phyloP scores from a whole-genome alignment of 2,329 filamentous ascomycete genomes.

The Alternaria ethzedia region DNA sequence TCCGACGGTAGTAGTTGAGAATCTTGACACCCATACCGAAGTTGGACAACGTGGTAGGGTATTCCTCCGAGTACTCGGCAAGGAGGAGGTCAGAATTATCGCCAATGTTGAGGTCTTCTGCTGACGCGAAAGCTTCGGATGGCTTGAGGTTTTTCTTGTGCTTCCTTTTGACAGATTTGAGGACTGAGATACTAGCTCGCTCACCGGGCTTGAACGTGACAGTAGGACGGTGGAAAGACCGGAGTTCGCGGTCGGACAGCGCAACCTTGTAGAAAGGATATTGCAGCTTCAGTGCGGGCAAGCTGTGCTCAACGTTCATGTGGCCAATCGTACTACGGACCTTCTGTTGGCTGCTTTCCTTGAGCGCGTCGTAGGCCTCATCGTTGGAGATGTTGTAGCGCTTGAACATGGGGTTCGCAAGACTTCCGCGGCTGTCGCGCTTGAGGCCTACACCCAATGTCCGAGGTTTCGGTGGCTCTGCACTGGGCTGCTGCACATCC shows the following conservation, averaged over 20 bases:
- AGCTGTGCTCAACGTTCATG: conserved; percentile 90
- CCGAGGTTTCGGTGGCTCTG: conserved; percentile 64
- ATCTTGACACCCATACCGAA: conserved; percentile 97
- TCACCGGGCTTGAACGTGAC: conserved; percentile 75
- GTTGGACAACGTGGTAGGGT: conserved; percentile 88
- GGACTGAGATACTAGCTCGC: conserved; percentile 74
- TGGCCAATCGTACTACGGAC: conserved; percentile 91
- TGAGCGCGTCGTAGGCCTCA: conserved; percentile 91
- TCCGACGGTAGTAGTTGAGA: conserved; percentile 94
- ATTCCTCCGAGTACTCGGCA: conserved; percentile 95
- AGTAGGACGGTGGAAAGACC: conserved; percentile 84
- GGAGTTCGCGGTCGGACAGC: conserved; percentile 71
- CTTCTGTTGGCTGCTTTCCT: conserved; percentile 96
- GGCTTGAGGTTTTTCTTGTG: conserved; percentile 79
- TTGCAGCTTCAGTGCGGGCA: conserved; percentile 88
- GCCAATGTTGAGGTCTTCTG: conserved; percentile 81
- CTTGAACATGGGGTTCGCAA: conserved; percentile 75
- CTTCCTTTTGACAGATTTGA: conserved; percentile 74
- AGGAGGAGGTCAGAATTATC: conserved; percentile 90
- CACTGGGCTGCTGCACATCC: conserved; percentile 73
- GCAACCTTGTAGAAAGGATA: conserved; percentile 97
- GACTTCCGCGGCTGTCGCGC: conserved; percentile 70
- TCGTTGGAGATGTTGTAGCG: conserved; percentile 98
- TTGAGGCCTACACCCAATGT: conserved; percentile 61
- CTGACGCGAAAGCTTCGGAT: conserved; percentile 77